Evolutionary conservation across 305 asterid species (phyloP), one percentile per base, ranked within the genome.

Genomic region (Fraxinus angustifolia): DNA sequence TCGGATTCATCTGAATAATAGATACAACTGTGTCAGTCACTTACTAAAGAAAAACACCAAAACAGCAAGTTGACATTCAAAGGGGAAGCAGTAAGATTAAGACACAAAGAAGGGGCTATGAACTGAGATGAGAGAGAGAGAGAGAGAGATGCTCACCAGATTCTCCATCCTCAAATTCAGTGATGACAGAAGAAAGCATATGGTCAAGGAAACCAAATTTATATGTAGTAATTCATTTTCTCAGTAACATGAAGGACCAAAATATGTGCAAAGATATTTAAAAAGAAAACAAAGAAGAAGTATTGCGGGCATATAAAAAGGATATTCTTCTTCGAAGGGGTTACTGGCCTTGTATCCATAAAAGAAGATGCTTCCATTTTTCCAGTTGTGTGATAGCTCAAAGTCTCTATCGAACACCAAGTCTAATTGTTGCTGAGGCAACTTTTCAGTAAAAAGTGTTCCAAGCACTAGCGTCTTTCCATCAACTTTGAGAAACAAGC

Each of bases 351-450:
- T 85, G 88, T 95, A 92, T 45, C 99, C 98, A 73, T 80, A 86
- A 82, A 94, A 91, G 86, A 81, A 91, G 56, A 95, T 90, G 73
- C 91, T 91, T 73, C 97, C 99, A 86, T 74, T 84, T 84, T 94
- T 91, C 92, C 90, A 90, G 88, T 91, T 91, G 84, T 95, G 99
- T 0, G 98, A 91, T n/a, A 95, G 58, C 82, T 90, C 97, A 75
- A 95, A 91, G 6, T 89, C 92, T 72, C 73, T 86, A 73, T 91
- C 92, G 40, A 95, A 95, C 11, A 93, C 93, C 89, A 95, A 87
- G 86, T 93, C 97, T 83, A 93, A 89, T 77, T 90, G 97, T 38
- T 90, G 97, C 71, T 93, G 99, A 4, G 99, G 99, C 80, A 93
- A 58, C 90, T 89, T 95, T 6, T 91, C 98, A 8, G 92, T 30